phyloP scores from a whole-genome alignment of 2,329 filamentous ascomycete species.

The Penicillium sp. region DNA sequence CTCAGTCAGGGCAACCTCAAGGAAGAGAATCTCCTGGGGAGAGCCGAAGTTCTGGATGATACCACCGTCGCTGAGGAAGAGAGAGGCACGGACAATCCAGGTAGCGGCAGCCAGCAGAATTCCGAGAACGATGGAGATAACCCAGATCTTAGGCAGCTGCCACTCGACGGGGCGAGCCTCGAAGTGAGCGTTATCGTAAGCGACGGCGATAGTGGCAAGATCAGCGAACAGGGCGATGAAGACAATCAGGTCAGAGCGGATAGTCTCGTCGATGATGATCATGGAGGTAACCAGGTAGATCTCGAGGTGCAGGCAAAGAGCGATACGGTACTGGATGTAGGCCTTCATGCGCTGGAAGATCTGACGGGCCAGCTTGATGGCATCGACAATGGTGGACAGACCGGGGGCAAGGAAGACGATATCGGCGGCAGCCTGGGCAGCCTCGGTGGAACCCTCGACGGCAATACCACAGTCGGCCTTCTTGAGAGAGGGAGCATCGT shows the following conservation, averaged over 20 bases:
- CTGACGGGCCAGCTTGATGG: conserved; percentile 73
- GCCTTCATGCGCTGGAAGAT: conserved; percentile 80
- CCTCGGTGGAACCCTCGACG: conserved; percentile 71
- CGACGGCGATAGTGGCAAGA: conserved; percentile 75
- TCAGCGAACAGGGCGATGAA: conserved; percentile 80
- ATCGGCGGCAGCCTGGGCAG: conserved; percentile 71
- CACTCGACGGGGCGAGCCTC: conserved; percentile 75
- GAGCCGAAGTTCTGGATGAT: conserved; percentile 74
- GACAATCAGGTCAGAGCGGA: conserved; percentile 71
- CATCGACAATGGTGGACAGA: conserved; percentile 69
- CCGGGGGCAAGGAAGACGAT: conserved; percentile 75
- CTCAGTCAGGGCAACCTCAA: conserved; percentile 87
- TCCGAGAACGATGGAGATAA: conserved; percentile 64
- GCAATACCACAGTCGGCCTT: conserved; percentile 75
- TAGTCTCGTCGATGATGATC: conserved; percentile 78
- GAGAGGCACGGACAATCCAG: conserved; percentile 70
- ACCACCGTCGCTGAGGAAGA: conserved; percentile 70
- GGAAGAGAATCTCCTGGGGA: conserved; percentile 79
- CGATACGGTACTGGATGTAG: conserved; percentile 76
- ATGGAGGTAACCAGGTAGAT: conserved; percentile 76
- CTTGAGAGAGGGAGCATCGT: conserved; percentile 72
- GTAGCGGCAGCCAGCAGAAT: conserved; percentile 68
- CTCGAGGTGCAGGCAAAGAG: conserved; percentile 71
- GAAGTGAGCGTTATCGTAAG: conserved; percentile 77
- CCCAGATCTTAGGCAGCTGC: conserved; percentile 81